These are phyloP conservation scores for Conringia planisiliqua DNA, from an alignment of 345 rosid genomes.

Conservation along the genomic window DNA sequence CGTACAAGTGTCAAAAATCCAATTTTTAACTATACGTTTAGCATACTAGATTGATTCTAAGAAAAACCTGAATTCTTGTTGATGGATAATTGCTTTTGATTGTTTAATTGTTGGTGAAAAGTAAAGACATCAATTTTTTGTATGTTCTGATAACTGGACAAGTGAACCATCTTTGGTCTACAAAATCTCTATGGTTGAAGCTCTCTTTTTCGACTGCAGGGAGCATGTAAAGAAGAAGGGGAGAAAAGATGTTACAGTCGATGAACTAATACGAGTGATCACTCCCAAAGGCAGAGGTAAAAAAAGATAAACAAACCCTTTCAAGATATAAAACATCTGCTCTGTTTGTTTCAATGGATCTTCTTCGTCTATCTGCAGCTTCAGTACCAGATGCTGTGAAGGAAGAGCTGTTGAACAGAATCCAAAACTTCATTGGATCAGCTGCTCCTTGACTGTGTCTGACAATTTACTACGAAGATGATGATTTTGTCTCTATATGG, in stretches of 20 bases:
- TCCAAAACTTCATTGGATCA: constrained; percentile 51
- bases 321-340: not conserved
- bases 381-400: constrained; percentile 67
- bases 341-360: not conserved
- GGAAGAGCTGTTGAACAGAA: constrained; percentile 65
- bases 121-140: not conserved
- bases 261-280: constrained; percentile 71
- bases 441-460: constrained; percentile 36
- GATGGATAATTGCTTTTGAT: not conserved
- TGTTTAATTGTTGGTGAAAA: not conserved
- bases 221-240: constrained; percentile 73
- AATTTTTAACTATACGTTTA: not conserved
- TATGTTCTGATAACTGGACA: not conserved
- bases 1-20: not conserved
- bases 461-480: no score
- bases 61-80: not conserved
- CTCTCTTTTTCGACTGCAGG: constrained; percentile 33
- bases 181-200: constrained; percentile 1
- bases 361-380: constrained; percentile 41
- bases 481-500: not conserved
- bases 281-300: constrained; percentile 89
- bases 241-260: constrained; percentile 68
- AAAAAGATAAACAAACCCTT: not conserved
- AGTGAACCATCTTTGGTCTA: not conserved
- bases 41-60: not conserved